Conservation (phyloP, 2,329 filamentous ascomycete species). For the Hypoxylon sp. region DNA sequence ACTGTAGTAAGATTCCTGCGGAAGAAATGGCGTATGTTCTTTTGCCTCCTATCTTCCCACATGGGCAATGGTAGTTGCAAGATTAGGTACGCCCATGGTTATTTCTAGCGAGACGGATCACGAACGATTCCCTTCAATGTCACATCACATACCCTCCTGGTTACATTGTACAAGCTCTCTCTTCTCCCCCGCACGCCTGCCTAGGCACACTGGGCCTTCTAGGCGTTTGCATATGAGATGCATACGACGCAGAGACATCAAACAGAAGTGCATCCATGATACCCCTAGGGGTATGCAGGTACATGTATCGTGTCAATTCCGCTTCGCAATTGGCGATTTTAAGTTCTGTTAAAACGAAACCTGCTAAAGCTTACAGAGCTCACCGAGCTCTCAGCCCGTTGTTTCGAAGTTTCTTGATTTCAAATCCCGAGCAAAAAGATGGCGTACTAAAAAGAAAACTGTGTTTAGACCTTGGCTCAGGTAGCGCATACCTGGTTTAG, state of each 20-base stretch:
- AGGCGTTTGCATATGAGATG: conserved; percentile 5
- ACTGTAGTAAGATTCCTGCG: conserved; percentile 19
- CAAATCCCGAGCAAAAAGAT: conserved; percentile 16
- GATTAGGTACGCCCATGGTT: conserved; percentile 4
- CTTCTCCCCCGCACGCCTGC: conserved; percentile 1
- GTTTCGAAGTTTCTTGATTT: conserved; percentile 17
- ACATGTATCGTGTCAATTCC: conserved; percentile 1
- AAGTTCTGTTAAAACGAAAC: conserved; percentile 10
- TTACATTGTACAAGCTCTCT: conserved; percentile 7
- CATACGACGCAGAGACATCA: neutral
- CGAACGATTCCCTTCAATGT: conserved; percentile 16
- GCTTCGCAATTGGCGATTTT: neutral
- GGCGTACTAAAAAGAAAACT: neutral
- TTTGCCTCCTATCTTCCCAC: neutral
- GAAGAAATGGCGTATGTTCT: neutral
- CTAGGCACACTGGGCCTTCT: conserved; percentile 1
- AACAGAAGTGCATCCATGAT: neutral
- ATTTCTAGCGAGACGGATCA: conserved; percentile 10
- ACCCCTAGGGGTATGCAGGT: neutral
- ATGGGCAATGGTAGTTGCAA: neutral
- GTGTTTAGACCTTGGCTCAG: conserved; percentile 13
- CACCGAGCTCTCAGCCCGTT: neutral
- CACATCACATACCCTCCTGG: conserved; percentile 1
- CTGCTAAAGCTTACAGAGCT: neutral
- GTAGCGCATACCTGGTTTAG: conserved; percentile 26